Conservation (phyloP, 2,329 filamentous ascomycete genomes). For the Fusarium neocosmosporiellum region DNA sequence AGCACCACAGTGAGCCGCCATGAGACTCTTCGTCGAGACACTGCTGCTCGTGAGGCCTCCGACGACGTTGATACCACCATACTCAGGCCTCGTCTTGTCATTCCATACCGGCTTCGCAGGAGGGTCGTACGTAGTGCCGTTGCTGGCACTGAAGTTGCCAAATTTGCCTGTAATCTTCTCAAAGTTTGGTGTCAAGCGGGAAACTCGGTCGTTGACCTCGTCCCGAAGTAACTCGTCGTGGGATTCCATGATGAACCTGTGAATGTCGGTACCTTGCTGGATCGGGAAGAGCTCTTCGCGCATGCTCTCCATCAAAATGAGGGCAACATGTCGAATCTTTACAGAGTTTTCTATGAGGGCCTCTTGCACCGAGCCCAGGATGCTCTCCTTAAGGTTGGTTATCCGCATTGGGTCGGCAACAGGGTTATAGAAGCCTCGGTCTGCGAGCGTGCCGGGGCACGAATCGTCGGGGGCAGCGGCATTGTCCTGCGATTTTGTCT, state of each 20-base stretch:
- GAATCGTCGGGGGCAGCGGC: slow-evolving; percentile 35
- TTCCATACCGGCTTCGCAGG: slow-evolving; percentile 40
- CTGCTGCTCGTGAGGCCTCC: slow-evolving; percentile 54
- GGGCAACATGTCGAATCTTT: slow-evolving; percentile 56
- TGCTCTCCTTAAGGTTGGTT: slow-evolving; percentile 49
- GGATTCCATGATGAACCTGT: slow-evolving; percentile 47
- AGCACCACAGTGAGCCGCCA: slow-evolving; percentile 55
- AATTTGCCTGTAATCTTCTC: slow-evolving; percentile 36
- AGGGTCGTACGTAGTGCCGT: slow-evolving; percentile 43
- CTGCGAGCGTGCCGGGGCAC: slow-evolving; percentile 24
- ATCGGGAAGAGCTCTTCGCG: slow-evolving; percentile 58
- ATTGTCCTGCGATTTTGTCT: slow-evolving; percentile 34
- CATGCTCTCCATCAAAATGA: slow-evolving; percentile 58
- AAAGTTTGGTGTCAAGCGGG: slow-evolving; percentile 43
- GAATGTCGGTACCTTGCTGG: slow-evolving; percentile 53
- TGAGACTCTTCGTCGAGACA: slow-evolving; percentile 57
- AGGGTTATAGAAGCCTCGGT: slow-evolving; percentile 48
- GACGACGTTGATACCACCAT: slow-evolving; percentile 54
- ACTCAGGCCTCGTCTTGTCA: slow-evolving; percentile 25
- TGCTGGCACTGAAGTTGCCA: slow-evolving; percentile 25
- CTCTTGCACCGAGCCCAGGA: slow-evolving; percentile 43
- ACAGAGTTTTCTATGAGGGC: slow-evolving; percentile 42
- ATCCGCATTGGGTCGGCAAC: slow-evolving; percentile 54
- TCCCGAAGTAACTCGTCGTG: slow-evolving; percentile 46
- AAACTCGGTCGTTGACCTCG: slow-evolving; percentile 42